Evolutionary conservation across 2,329 filamentous ascomycete species (phyloP).

Genomic region (Penicillium verrucosum): DNA sequence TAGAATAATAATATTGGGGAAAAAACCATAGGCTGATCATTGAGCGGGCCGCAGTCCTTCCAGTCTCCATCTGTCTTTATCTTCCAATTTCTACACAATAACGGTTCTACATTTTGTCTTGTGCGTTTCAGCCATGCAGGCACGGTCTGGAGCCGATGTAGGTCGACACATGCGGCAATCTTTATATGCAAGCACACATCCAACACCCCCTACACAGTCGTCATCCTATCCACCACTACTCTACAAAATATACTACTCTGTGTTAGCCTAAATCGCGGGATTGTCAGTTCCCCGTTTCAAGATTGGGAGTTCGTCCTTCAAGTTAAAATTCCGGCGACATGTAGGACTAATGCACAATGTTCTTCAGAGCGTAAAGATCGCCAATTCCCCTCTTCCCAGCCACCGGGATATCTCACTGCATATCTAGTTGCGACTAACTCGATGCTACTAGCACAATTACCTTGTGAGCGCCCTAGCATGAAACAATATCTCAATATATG

Average conservation of each 20-base stretch:
- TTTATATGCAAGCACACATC: neutral
- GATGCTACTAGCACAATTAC: neutral
- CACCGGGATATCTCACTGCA: neutral
- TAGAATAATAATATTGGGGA: neutral
- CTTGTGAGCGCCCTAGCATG: neutral
- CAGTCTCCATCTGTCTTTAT: neutral
- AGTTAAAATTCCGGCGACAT: neutral
- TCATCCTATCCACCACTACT: neutral
- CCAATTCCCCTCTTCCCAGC: neutral
- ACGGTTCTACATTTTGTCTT: neutral
- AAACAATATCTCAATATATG: neutral
- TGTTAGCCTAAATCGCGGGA: neutral
- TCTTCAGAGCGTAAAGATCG: neutral
- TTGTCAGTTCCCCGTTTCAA: neutral
- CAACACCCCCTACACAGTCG: neutral
- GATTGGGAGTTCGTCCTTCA: neutral
- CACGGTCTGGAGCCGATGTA: conserved; percentile 3
- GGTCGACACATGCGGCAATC: conserved; percentile 5
- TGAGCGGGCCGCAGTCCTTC: too few species aligned
- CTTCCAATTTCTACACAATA: neutral
- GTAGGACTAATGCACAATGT: neutral
- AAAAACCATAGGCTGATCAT: neutral
- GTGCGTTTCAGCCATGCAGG: neutral
- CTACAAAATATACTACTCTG: neutral
- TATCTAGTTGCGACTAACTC: neutral